Base-by-base conservation (phyloP, 371 early-diverging fungal species). In the Chytridiales sp. region DNA sequence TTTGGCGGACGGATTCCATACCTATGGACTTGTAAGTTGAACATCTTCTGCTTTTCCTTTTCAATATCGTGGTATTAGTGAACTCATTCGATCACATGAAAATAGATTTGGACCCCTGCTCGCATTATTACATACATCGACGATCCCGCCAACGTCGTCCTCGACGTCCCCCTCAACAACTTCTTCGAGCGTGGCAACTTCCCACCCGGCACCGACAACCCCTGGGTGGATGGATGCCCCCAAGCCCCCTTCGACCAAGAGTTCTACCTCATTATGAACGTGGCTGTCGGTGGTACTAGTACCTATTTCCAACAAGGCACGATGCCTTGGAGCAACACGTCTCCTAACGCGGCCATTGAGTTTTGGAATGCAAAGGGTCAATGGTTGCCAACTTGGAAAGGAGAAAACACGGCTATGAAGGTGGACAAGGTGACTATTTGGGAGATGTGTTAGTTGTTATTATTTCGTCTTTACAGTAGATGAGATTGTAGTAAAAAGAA, bases 211-310 rank as follows among this genome's bases (percentile, higher is more conserved):
- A 61, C 60, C 1, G 47, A 32, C 17, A 77, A 80, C 24, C 83
- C 83, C 19, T 82, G 83, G 83, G 64, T 49, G 8, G 76, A 80
- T 30, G 47, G 48, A 26, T 72, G 73, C 48, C 62, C 69, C 6
- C 52, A 51, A 26, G 54, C 54, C 5, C 54, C 54, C 15, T 69
- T 69, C 43, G 64, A 64, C 53, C 69, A 69, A 43, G 61, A 68
- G 51, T 60, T 65, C 40, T 27, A 48, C 61, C 35, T 62, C 72
- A 78, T 86, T 31, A 56, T 88, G 57, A 87, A 88, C 59, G 77
- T 88, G 1, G 87, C 88, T 9, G 86, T 86, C 2, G 87, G 86
- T 11, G 87, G 86, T 13, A 76, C 78, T 1, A 75, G 73, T 43
- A 82, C 75, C 0, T 87, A 78, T 61, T 88, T 83, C 70, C 83